Conservation (phyloP, 495 filamentous ascomycete genomes). For the Tuber magnatum region DNA sequence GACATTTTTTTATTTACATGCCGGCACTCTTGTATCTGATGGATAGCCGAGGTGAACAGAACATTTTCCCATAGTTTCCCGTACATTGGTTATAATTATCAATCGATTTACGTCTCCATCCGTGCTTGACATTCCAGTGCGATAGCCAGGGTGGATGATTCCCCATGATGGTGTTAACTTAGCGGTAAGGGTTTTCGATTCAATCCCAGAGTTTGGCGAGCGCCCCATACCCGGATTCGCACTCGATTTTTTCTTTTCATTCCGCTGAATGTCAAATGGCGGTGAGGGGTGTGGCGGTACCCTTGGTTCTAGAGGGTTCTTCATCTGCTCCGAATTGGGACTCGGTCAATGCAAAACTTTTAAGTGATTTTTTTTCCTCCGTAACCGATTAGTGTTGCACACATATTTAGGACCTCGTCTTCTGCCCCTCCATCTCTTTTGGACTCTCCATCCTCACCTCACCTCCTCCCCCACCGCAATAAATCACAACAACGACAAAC, state of each 20-base stretch:
- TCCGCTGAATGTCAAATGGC: background rate
- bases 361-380: constrained; percentile 19
- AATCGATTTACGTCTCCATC: background rate
- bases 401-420: constrained; percentile 44
- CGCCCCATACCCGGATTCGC: background rate
- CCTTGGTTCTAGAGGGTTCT: background rate
- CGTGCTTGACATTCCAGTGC: background rate
- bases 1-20: constrained; percentile 11
- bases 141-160: background rate
- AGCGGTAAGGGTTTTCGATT: background rate
- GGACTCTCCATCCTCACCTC: constrained; percentile 44
- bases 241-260: background rate
- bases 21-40: background rate
- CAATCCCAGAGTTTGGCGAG: background rate
- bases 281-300: background rate
- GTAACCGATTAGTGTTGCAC: constrained; percentile 19
- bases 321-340: background rate
- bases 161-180: background rate
- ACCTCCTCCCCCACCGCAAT: constrained; percentile 29
- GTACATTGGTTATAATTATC: background rate
- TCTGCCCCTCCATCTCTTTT: constrained; percentile 40
- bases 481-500: constrained; percentile 10
- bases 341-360: background rate
- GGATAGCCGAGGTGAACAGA: background rate
- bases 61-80: background rate